A percentile compares a stretch with the other conserved stretches of the same genome.
phyloP scores from a whole-genome alignment of 2,329 filamentous ascomycete genomes.

The Acrodontium crateriforme region DNA sequence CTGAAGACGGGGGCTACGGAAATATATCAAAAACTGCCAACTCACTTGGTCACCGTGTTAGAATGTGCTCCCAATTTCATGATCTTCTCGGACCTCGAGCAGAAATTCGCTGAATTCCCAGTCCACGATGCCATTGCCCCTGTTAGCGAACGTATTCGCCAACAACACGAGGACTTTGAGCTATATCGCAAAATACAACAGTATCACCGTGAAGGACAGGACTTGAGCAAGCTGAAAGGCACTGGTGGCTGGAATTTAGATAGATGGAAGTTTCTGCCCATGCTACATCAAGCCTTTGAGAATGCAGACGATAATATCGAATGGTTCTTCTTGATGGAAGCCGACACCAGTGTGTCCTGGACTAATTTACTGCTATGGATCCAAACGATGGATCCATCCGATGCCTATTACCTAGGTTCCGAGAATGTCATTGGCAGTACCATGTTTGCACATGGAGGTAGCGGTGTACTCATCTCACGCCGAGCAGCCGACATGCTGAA shows the following conservation, averaged over 20 bases:
- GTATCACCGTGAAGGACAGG: slow-evolving; percentile 19
- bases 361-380: slow-evolving; percentile 36
- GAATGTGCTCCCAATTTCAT: slow-evolving; percentile 32
- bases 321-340: slow-evolving; percentile 45
- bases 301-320: slow-evolving; percentile 31
- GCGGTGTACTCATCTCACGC: slow-evolving; percentile 32
- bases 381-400: slow-evolving; percentile 27
- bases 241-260: slow-evolving; percentile 39
- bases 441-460: slow-evolving; percentile 29
- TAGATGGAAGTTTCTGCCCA: slow-evolving; percentile 45
- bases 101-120: slow-evolving; percentile 29
- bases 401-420: slow-evolving; percentile 38
- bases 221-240: slow-evolving; percentile 18
- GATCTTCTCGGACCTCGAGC: slow-evolving; percentile 39
- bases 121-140: slow-evolving; percentile 21
- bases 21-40: slow-evolving; percentile 40
- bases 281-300: slow-evolving; percentile 38
- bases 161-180: slow-evolving; percentile 21
- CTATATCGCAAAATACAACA: slow-evolving; percentile 20
- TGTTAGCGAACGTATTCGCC: slow-evolving; percentile 14
- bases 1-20: slow-evolving; percentile 49
- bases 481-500: slow-evolving; percentile 23
- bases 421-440: slow-evolving; percentile 23
- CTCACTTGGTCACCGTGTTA: slow-evolving; percentile 42
- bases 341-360: slow-evolving; percentile 39